These are phyloP conservation scores for Xylaria sp. DNA, from an alignment of 2,329 filamentous ascomycete genomes.

Conservation along the genomic window DNA sequence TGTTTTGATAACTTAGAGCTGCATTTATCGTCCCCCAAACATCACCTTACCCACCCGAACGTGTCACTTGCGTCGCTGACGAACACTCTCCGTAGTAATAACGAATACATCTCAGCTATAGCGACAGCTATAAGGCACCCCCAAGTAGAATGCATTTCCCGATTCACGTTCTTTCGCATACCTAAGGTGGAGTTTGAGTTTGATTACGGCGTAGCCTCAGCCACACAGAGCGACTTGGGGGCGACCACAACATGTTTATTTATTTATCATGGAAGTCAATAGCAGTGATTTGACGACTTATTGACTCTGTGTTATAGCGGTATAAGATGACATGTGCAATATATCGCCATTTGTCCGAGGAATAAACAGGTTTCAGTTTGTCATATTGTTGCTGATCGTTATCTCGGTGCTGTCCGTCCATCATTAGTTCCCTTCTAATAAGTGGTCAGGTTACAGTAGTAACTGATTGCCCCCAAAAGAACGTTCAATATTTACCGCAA, in stretches of 20 bases:
- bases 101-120: not conserved
- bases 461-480: conserved; percentile 19
- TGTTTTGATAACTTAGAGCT: not conserved
- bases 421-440: not conserved
- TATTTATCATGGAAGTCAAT: conserved; percentile 11
- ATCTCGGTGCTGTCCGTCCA: conserved; percentile 1
- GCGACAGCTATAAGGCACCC: not conserved
- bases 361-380: not conserved
- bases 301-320: not conserved
- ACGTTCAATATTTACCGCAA: conserved; percentile 20
- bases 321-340: not conserved
- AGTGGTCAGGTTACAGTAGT: conserved; percentile 10
- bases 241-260: conserved; percentile 29
- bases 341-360: not conserved
- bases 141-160: not conserved
- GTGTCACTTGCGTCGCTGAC: not conserved
- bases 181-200: conserved; percentile 6
- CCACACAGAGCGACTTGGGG: conserved; percentile 22
- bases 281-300: not conserved
- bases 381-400: conserved; percentile 14
- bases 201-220: conserved; percentile 15
- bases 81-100: not conserved
- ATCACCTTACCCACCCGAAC: not conserved
- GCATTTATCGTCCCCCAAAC: not conserved
- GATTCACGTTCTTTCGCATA: not conserved